Evolutionary conservation across 1,139 yeast species (phyloP), one percentile per base, ranked within the genome.

Genomic region (Arxiozyma slooffiae): DNA sequence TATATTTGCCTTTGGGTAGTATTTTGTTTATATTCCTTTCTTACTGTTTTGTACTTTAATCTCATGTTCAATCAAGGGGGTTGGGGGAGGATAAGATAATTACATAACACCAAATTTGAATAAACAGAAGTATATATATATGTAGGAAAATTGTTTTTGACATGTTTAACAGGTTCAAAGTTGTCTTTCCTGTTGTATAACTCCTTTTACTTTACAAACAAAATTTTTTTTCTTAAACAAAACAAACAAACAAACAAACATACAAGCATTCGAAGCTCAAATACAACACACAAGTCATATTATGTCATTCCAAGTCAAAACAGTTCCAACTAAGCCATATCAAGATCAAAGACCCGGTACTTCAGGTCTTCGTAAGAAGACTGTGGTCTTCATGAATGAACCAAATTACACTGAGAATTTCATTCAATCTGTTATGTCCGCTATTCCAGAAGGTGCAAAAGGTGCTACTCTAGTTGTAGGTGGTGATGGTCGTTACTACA

Each of bases 281-380:
- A 21, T 24, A 22, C 23, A 4, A 39, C 8, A 14, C 20, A 39
- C 41, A 23, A 14, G 20, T 24, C 4, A 14, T 17, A 14, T 16
- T 14, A 62, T 62, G 66, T 55, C 63, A 2, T 53, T 54, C 14
- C 47, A 55, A 24, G 53, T 61, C 9, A 57, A 56, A 41, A 50
- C 54, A 20, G 57, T 63, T 9, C 54, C 61, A 44, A 90, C 97
- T n/a, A 80, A 77, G 22, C 83, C 96, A 1, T 90, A 80, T 68
- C 76, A 72, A 48, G 98, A 90, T 71, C 98, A 92, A 69, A 92
- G 90, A 68, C 98, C 98, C 18, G 98, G 98, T 43, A 92, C 98
- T 21, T 90, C 97, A 7, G 98, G 98, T 36, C 80, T 92, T 52
- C 80, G 98, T 64, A 92, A 92, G 75, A 88, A 85, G 71, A 96